Evolutionary conservation across 1,139 yeast species (phyloP).

Genomic region (Blastobotrys niveus): DNA sequence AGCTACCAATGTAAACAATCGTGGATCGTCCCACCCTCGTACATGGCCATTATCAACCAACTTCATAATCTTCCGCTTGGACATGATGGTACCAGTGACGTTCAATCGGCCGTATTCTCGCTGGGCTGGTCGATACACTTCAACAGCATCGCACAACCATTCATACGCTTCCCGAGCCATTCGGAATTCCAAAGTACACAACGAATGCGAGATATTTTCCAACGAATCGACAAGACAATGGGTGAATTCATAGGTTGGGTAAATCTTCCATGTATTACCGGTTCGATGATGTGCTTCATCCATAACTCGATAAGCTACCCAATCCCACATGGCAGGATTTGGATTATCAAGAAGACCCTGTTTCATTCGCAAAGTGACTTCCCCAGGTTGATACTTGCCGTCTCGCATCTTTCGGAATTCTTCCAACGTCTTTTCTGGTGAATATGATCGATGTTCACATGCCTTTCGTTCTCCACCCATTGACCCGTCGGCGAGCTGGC

Average conservation of each 20-base stretch:
- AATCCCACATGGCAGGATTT: conserved; percentile 99
- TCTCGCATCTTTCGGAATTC: conserved; percentile 90
- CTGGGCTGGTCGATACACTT: conserved; percentile 96
- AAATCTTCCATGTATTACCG: conserved; percentile 93
- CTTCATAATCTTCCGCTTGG: conserved; percentile 93
- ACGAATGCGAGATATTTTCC: conserved; percentile 90
- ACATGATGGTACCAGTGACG: conserved; percentile 87
- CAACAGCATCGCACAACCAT: conserved; percentile 95
- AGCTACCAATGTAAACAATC: conserved; percentile 90
- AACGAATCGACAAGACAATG: conserved; percentile 98
- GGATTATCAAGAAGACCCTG: conserved; percentile 89
- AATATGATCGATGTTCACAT: conserved; percentile 66
- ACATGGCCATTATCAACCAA: conserved; percentile 76
- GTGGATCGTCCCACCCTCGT: conserved; percentile 98
- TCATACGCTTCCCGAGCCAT: conserved; percentile 92
- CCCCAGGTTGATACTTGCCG: conserved; percentile 82
- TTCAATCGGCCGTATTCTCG: conserved; percentile 96
- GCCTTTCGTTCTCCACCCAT: conserved; percentile 88
- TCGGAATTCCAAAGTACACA: conserved; percentile 93
- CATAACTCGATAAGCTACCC: conserved; percentile 95
- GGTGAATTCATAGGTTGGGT: conserved; percentile 97
- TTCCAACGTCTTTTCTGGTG: conserved; percentile 65
- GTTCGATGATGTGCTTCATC: conserved; percentile 94
- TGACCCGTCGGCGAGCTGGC: conserved; percentile 84
- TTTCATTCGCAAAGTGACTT: conserved; percentile 94